phyloP scores from a whole-genome alignment of 768 basidiomycete species.

The Tylopilus sp. region DNA sequence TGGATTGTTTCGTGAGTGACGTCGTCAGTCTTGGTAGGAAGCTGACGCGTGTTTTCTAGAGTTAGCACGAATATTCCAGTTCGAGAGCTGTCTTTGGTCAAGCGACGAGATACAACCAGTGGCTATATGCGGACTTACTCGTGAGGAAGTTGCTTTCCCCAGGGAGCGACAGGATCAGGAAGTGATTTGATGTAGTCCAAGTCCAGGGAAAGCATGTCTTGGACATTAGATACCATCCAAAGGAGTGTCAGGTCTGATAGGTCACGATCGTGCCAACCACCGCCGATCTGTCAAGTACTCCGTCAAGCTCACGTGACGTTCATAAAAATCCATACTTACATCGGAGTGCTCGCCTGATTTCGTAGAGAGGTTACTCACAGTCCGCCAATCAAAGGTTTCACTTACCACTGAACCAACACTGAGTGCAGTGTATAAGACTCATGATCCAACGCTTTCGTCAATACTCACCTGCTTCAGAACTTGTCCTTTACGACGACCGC shows the following conservation, averaged over 20 bases:
- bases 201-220: constrained; percentile 55
- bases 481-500: constrained; percentile 52
- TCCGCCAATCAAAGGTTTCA: background rate
- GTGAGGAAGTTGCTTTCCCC: constrained; percentile 63
- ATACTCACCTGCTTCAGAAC: constrained; percentile 54
- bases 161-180: constrained; percentile 48
- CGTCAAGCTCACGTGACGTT: background rate
- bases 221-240: constrained; percentile 65
- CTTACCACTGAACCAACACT: constrained; percentile 75
- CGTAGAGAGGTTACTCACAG: constrained; percentile 7
- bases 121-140: constrained; percentile 39
- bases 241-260: constrained; percentile 58
- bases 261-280: constrained; percentile 67
- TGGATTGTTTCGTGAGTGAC: constrained; percentile 61
- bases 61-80: constrained; percentile 55
- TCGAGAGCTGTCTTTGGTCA: constrained; percentile 36
- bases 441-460: background rate
- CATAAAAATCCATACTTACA: constrained; percentile 2
- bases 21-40: constrained; percentile 44
- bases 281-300: constrained; percentile 49
- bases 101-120: background rate
- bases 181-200: constrained; percentile 47
- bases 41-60: constrained; percentile 39
- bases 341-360: constrained; percentile 29
- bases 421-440: constrained; percentile 5